These are phyloP conservation scores for Corylus avellana DNA, from an alignment of 306 rosid genomes.

Conservation along the genomic window DNA sequence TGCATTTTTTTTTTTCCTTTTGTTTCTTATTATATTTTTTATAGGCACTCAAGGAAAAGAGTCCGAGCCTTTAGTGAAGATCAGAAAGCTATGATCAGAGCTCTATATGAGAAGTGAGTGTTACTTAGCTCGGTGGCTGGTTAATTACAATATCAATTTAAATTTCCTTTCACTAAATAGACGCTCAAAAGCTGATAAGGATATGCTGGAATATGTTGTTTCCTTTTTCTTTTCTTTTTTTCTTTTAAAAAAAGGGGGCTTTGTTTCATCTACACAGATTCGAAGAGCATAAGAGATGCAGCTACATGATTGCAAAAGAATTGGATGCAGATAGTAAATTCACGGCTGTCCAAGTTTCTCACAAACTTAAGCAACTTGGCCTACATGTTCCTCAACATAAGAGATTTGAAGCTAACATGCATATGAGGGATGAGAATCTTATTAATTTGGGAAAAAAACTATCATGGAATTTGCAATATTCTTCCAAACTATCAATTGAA, in stretches of 20 bases:
- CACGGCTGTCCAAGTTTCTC: constrained; percentile 74
- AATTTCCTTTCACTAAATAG: constrained; percentile 13
- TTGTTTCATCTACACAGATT: constrained; percentile 43
- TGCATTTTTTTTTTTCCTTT: background rate
- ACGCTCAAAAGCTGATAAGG: background rate
- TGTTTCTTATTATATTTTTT: constrained; percentile 23
- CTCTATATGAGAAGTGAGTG: constrained; percentile 83
- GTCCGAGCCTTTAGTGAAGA: constrained; percentile 66
- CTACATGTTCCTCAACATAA: constrained; percentile 52
- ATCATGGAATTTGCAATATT: no score
- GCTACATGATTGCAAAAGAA: constrained; percentile 81
- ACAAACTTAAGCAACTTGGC: constrained; percentile 88
- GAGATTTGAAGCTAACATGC: constrained; percentile 38
- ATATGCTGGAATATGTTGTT: background rate
- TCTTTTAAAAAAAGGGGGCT: background rate
- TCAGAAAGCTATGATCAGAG: constrained; percentile 65
- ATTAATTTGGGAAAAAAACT: no score
- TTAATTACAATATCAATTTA: background rate
- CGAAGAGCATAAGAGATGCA: constrained; percentile 80
- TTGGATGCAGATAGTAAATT: constrained; percentile 61
- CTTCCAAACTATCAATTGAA: no score
- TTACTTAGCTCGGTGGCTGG: constrained; percentile 32
- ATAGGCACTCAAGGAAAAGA: constrained; percentile 69
- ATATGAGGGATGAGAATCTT: constrained; percentile 35
- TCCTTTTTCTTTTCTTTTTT: no score